phyloP scores from a whole-genome alignment of 345 rosid species.

The Salix koriyanagi region DNA sequence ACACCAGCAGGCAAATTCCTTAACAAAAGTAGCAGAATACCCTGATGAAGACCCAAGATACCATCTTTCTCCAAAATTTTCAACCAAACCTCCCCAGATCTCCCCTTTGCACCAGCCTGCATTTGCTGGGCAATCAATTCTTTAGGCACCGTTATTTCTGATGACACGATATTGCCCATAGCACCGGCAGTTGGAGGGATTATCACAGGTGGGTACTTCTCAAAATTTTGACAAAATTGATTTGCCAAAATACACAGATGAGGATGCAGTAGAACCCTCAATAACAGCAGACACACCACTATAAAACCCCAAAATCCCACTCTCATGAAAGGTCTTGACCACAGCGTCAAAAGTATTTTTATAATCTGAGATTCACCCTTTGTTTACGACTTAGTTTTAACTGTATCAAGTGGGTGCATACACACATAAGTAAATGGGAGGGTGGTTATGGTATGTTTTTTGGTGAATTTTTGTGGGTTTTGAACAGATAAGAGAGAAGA shows the following conservation, averaged over 20 bases:
- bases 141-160: conserved; percentile 92
- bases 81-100: conserved; percentile 73
- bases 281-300: conserved; percentile 90
- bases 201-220: conserved; percentile 58
- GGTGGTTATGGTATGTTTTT: neutral
- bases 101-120: conserved; percentile 85
- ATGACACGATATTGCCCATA: conserved; percentile 88
- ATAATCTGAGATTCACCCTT: conserved; percentile 79
- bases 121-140: conserved; percentile 86
- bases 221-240: conserved; percentile 58
- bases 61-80: conserved; percentile 81
- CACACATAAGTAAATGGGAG: conserved; percentile 67
- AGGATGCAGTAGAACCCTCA: conserved; percentile 83
- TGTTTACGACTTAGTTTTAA: conserved; percentile 89
- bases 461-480: neutral
- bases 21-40: conserved; percentile 75
- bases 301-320: conserved; percentile 81
- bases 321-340: conserved; percentile 63
- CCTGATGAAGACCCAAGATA: conserved; percentile 77
- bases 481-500: conserved; percentile 3
- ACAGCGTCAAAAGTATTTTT: conserved; percentile 61
- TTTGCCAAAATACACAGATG: conserved; percentile 87
- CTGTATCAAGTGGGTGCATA: conserved; percentile 76
- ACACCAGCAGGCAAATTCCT: conserved; percentile 94
- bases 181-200: conserved; percentile 96